These are phyloP conservation scores for Pythium volutum DNA, from an alignment of 352 stramenopile species.

Conservation along the genomic window DNA sequence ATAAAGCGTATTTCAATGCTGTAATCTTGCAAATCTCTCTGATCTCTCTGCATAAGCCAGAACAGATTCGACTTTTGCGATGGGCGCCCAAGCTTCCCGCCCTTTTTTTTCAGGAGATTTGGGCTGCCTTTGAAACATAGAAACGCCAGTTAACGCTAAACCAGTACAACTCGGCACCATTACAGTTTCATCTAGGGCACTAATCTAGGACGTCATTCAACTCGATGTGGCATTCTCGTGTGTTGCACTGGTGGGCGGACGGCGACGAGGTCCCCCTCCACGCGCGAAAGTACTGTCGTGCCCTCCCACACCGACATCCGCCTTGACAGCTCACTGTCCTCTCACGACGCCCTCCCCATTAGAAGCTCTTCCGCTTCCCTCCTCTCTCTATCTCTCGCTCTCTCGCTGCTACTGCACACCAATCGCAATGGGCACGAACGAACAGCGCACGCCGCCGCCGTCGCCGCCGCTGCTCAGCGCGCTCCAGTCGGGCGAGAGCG, in stretches of 20 bases:
- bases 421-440: constrained; percentile 49
- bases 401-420: too few relatives aligned
- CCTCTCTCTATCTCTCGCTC: background rate
- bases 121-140: background rate
- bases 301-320: background rate
- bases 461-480: constrained; percentile 61
- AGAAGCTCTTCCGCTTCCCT: background rate
- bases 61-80: too few relatives aligned
- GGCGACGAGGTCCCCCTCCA: background rate
- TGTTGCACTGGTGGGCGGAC: constrained; percentile 21
- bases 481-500: constrained; percentile 61
- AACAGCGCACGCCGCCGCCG: constrained; percentile 31
- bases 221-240: constrained; percentile 13
- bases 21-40: too few relatives aligned
- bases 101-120: background rate
- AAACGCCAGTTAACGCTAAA: background rate
- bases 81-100: too few relatives aligned
- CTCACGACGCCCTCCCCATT: background rate
- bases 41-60: too few relatives aligned
- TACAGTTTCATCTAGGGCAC: constrained; percentile 6
- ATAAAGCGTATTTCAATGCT: background rate
- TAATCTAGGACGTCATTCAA: constrained; percentile 15
- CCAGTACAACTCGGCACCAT: background rate
- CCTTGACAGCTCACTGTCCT: background rate
- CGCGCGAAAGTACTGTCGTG: too few relatives aligned